phyloP scores from a whole-genome alignment of 352 stramenopile species.

The Phytophthora quininea region DNA sequence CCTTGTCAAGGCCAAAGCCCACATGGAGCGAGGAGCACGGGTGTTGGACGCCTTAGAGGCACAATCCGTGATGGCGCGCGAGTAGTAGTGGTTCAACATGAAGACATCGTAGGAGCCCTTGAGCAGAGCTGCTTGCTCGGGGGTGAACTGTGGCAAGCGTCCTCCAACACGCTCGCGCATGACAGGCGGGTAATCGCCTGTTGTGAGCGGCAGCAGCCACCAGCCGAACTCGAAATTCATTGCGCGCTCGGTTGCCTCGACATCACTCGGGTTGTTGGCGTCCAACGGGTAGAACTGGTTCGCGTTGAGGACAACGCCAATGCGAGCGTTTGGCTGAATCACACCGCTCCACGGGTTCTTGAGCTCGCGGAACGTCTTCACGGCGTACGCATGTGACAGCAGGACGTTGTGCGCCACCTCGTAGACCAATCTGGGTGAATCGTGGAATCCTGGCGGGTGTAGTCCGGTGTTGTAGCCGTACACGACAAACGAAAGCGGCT shows the following conservation, averaged over 20 bases:
- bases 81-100: constrained; percentile 93
- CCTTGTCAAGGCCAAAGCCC: constrained; percentile 44
- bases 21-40: constrained; percentile 32
- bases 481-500: constrained; percentile 85
- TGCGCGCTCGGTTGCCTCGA: constrained; percentile 68
- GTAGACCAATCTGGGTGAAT: constrained; percentile 47
- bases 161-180: constrained; percentile 85
- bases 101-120: constrained; percentile 89
- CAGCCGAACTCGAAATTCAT: constrained; percentile 91
- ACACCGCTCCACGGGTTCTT: constrained; percentile 42
- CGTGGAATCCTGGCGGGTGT: constrained; percentile 38
- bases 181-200: constrained; percentile 89
- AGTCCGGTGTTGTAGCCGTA: constrained; percentile 84
- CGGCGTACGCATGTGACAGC: constrained; percentile 85
- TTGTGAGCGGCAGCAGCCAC: constrained; percentile 88
- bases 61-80: constrained; percentile 48
- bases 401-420: constrained; percentile 87
- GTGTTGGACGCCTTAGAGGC: constrained; percentile 22
- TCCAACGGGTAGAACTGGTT: constrained; percentile 82
- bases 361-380: constrained; percentile 83
- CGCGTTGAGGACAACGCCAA: constrained; percentile 91
- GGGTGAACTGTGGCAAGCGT: constrained; percentile 87
- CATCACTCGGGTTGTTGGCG: constrained; percentile 38
- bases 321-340: constrained; percentile 56
- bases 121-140: constrained; percentile 66